phyloP scores from a whole-genome alignment of 139 green algal species.

The Picochlorum sp. region DNA sequence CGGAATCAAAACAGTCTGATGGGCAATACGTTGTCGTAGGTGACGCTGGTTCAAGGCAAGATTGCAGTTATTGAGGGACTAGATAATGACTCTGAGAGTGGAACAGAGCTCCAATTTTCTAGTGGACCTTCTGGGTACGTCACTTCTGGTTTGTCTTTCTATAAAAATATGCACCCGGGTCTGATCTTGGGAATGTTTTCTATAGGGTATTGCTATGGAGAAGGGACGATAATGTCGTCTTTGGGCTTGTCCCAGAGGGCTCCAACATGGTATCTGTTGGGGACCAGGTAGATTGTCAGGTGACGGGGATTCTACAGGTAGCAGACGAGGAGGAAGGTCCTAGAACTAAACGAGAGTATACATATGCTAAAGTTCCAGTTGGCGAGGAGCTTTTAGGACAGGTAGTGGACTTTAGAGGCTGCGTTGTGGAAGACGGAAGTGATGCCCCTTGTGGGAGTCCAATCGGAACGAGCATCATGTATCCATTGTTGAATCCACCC shows the following conservation, averaged over 20 bases:
- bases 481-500: conserved; percentile 54
- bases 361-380: conserved; percentile 38
- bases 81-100: conserved; percentile 73
- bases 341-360: conserved; percentile 68
- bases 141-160: background rate
- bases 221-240: conserved; percentile 63
- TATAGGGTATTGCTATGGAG: conserved; percentile 73
- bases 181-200: background rate
- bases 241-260: conserved; percentile 60
- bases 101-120: conserved; percentile 68
- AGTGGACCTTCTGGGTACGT: conserved; percentile 60
- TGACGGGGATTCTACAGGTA: conserved; percentile 76
- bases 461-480: conserved; percentile 14
- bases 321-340: conserved; percentile 61
- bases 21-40: conserved; percentile 33
- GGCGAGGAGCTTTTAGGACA: conserved; percentile 35
- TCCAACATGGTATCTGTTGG: conserved; percentile 37
- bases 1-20: background rate
- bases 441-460: background rate
- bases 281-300: conserved; percentile 56
- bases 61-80: conserved; percentile 73
- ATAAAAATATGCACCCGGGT: background rate
- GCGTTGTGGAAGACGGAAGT: conserved; percentile 4
- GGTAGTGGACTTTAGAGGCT: conserved; percentile 55
- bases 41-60: conserved; percentile 53